A percentile compares a stretch with the other conserved stretches of the same genome.
Evolutionary conservation across 164 flowering plant genomes (phyloP).

Genomic region (Annona cherimola): DNA sequence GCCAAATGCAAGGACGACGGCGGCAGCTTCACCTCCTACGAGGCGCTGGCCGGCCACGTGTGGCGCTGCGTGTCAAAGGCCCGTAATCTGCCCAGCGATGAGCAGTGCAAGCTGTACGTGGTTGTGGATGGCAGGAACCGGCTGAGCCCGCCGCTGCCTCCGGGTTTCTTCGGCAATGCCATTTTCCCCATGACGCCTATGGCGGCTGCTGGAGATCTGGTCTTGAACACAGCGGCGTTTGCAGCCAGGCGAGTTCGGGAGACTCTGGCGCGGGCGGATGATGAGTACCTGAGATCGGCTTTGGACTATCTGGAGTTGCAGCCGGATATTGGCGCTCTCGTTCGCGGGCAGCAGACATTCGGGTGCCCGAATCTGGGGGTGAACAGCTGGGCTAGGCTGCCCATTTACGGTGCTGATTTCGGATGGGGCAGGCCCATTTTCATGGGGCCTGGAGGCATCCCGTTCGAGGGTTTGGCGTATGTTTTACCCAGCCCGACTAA

Average conservation of each 20-base stretch:
- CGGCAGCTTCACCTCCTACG: conserved; percentile 27
- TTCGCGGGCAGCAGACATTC: conserved; percentile 47
- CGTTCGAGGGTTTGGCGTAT: conserved; percentile 32
- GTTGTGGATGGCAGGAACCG: conserved; percentile 19
- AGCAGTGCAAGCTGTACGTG: conserved; percentile 13
- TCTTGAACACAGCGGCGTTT: conserved; percentile 18
- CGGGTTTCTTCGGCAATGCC: conserved; percentile 28
- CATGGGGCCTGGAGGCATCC: conserved; percentile 36
- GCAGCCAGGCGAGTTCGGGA: conserved; percentile 42
- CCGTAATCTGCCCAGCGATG: conserved; percentile 8
- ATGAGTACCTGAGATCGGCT: conserved; percentile 37
- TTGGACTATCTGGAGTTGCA: conserved; percentile 60
- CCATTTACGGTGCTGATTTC: conserved; percentile 24
- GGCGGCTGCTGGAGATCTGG: conserved; percentile 18
- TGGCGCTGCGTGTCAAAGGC: conserved; percentile 40
- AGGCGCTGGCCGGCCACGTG: conserved; percentile 23
- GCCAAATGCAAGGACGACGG: conserved; percentile 37
- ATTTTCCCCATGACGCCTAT: conserved; percentile 2
- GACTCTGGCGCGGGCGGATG: conserved; percentile 26
- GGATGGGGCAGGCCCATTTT: conserved; percentile 51
- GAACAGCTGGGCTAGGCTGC: conserved; percentile 32
- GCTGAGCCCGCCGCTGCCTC: conserved; percentile 22
- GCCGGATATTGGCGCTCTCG: conserved; percentile 49
- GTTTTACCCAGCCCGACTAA: conserved; percentile 34
- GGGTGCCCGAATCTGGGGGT: conserved; percentile 33